Evolutionary conservation across 768 basidiomycete genomes (phyloP), one percentile per base, ranked within the genome.

Genomic region (Tricholoma hemisulphureum): DNA sequence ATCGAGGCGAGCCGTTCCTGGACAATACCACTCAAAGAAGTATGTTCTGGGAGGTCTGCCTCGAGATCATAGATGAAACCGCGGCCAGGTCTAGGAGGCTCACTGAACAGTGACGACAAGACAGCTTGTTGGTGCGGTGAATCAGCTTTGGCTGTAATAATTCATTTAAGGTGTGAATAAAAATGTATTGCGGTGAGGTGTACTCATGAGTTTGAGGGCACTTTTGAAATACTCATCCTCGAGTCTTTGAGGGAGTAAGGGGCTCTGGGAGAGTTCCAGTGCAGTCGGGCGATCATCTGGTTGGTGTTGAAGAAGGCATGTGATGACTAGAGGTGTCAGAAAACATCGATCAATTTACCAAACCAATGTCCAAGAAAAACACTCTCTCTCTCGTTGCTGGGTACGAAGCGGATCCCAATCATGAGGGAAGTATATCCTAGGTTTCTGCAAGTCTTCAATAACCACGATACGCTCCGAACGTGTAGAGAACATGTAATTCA

Each of bases 171-270:
- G 16, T 7, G 7, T 16, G 53, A 35, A 8, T 23, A 23, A 23
- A 21, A 35, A 18, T 7, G 20, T 31, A 24, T 45, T 14, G 28
- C 29, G 20, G n/a, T n/a, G n/a, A n/a, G 31, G 64, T 85, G 51
- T 61, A 88, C 89, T 82, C 80, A 95, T 92, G 74, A 88, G 80
- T 54, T 79, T 79, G 56, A 89, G 73, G 10, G 91, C 89, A 60
- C 86, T 85, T 67, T 86, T 91, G 75, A 93, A 92, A 68, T 90
- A 88, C 63, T 94, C 91, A 52, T 94, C 90, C 70, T 93, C 91
- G 31, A 95, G 68, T 56, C 83, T 79, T 1, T 83, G 80, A 3
- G 94, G 95, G 24, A 96, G 70, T 46, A 95, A 68, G 2, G 84
- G 76, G 58, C 90, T 93, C 60, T 91, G 85, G 0, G 91, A 88